Evolutionary conservation across 352 stramenopile species (phyloP).

Genomic region (Pythium biforme): DNA sequence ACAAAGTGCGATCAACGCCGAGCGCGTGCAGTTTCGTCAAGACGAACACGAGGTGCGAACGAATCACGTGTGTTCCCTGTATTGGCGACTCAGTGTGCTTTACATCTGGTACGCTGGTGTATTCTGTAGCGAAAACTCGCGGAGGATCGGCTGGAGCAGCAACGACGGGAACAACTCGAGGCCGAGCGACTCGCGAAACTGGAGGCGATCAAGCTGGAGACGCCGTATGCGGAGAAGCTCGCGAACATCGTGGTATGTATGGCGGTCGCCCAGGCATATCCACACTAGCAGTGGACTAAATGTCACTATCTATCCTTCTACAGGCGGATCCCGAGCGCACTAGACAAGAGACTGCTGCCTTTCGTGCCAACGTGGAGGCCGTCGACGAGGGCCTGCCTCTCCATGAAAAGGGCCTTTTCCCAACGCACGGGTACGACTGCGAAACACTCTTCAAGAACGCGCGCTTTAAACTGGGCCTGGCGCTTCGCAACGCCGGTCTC

Average conservation of each 20-base stretch:
- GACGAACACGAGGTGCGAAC: conserved; percentile 50
- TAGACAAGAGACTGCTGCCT: conserved; percentile 67
- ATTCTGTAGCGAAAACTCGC: conserved; percentile 50
- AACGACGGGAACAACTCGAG: conserved; percentile 31
- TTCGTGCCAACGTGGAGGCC: conserved; percentile 63
- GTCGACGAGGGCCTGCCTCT: conserved; percentile 54
- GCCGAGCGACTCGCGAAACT: conserved; percentile 42
- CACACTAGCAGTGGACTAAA: too few relatives aligned
- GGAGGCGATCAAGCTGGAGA: conserved; percentile 61
- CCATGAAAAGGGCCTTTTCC: conserved; percentile 66
- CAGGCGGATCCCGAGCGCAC: conserved; percentile 64
- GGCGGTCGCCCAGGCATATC: too few relatives aligned
- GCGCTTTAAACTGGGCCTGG: conserved; percentile 76
- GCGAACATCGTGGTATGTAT: conserved; percentile 47
- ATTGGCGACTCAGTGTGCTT: not conserved
- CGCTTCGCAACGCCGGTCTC: conserved; percentile 65
- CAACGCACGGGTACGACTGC: conserved; percentile 70
- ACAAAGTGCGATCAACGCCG: conserved; percentile 51
- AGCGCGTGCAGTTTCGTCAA: conserved; percentile 62
- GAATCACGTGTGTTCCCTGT: not conserved
- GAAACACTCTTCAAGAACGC: conserved; percentile 80
- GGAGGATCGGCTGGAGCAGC: conserved; percentile 35
- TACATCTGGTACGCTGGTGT: too few relatives aligned
- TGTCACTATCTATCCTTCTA: not conserved
- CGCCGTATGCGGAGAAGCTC: conserved; percentile 66